phyloP scores from a whole-genome alignment of 2,329 filamentous ascomycete genomes.

The Fonsecaea pugnacius region DNA sequence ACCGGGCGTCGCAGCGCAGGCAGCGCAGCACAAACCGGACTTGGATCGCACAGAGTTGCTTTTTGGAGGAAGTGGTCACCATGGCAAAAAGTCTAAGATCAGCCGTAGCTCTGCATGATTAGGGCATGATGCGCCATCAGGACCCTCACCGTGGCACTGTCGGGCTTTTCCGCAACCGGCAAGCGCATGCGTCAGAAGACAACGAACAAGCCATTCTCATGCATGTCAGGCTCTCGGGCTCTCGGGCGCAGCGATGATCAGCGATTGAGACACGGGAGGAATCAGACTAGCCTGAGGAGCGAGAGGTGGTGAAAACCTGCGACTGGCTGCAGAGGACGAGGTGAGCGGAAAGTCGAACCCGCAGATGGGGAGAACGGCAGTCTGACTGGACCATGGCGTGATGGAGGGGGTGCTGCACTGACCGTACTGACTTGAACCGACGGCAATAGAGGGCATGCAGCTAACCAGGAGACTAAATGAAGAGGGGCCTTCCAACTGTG shows the following conservation, averaged over 20 bases:
- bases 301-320: slow-evolving; percentile 3
- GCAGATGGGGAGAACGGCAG: not conserved
- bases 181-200: slow-evolving; percentile 25
- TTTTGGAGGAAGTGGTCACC: slow-evolving; percentile 17
- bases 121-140: slow-evolving; percentile 8
- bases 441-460: slow-evolving; percentile 7
- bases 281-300: slow-evolving; percentile 15
- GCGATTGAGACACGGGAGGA: slow-evolving; percentile 29
- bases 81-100: slow-evolving; percentile 9
- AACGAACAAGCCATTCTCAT: slow-evolving; percentile 23
- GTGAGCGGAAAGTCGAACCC: not conserved
- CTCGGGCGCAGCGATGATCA: slow-evolving; percentile 30
- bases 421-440: slow-evolving; percentile 3
- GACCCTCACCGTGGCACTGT: slow-evolving; percentile 7
- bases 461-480: slow-evolving; percentile 2
- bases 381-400: not conserved
- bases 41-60: slow-evolving; percentile 19
- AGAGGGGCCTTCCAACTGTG: slow-evolving; percentile 13
- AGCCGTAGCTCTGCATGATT: slow-evolving; percentile 14
- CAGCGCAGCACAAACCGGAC: not conserved
- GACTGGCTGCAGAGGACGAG: not conserved
- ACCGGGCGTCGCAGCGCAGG: not conserved
- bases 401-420: not conserved
- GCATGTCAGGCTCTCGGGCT: slow-evolving; percentile 29
- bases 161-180: slow-evolving; percentile 20